Base-by-base conservation (phyloP, 306 rosid species). In the Crataegus laevigata region DNA sequence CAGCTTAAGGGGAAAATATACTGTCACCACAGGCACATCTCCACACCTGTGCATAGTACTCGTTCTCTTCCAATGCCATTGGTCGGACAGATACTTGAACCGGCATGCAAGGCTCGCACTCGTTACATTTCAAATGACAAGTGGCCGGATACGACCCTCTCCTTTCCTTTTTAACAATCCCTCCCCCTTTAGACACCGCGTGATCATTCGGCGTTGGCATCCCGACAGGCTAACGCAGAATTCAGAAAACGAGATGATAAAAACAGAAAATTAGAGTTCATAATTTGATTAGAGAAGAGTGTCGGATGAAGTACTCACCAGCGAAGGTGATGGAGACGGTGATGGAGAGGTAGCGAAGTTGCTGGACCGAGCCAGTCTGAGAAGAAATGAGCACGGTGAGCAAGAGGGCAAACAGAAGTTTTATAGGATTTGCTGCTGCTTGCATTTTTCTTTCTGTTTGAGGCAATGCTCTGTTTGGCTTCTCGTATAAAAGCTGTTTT, bases 21-120 rank as follows among this genome's bases (percentile, higher is more conserved):
- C 57, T 71, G 69, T 77, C 74, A 30, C 77, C 82, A 66, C 96
- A 86, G 83, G 84, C 84, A 78, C 96, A 90, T 84, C 68, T 88
- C 93, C 96, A 88, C 60, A 85, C 91, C 32, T 75, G 87, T 65
- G 89, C 91, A 82, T 85, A 88, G 80, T 88, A 90, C 52, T 80
- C 82, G 42, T 72, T 70, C 42, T 88, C 80, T 71, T 71, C 84
- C 77, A 73, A 51, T n/a, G 18, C 81, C 81, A 79, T 67, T 63
- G 85, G 69, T 83, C 71, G 73, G 60, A 90, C 79, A 3, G 93
- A 76, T n/a, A 85, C 88, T 82, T 83, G 82, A 78, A 90, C 88
- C 1, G 89, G 91, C 82, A 71, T 80, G 75, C 96, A 86, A 25
- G 93, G 93, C 54, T 78, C 74, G 77, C 93, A 88, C 51, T 73